Evolutionary conservation across 129 eudicot species (phyloP).

Genomic region (Oenanthe sinensis): DNA sequence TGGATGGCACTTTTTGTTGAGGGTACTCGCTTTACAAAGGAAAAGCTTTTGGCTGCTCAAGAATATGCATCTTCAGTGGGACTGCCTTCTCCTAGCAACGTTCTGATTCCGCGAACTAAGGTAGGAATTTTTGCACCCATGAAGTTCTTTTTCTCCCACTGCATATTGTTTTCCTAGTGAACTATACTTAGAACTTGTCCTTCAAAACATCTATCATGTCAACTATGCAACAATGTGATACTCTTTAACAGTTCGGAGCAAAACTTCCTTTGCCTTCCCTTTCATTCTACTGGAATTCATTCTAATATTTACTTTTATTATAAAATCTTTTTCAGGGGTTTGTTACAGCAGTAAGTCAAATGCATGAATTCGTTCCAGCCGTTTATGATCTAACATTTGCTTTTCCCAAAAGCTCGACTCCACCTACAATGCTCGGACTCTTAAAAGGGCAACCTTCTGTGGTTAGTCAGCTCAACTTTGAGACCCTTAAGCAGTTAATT

Average conservation of each 20-base stretch:
- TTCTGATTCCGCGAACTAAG: constrained; percentile 92
- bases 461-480: constrained; percentile 35
- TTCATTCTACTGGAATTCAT: not conserved
- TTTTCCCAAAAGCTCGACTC: constrained; percentile 63
- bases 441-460: constrained; percentile 80
- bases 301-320: not conserved
- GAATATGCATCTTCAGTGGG: constrained; percentile 84
- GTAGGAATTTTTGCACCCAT: constrained; percentile 23
- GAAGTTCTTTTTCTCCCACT: not conserved
- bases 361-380: constrained; percentile 95
- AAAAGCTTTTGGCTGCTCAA: constrained; percentile 88
- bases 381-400: constrained; percentile 77
- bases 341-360: constrained; percentile 78
- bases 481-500: not conserved
- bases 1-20: constrained; percentile 95
- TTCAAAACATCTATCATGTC: not conserved
- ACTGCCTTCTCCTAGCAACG: constrained; percentile 78
- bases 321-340: constrained; percentile 49
- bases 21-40: constrained; percentile 86
- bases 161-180: not conserved
- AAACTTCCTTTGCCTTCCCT: not conserved
- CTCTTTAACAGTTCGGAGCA: not conserved
- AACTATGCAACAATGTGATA: not conserved
- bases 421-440: constrained; percentile 81
- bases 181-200: not conserved